Evolutionary conservation across 2,329 filamentous ascomycete species (phyloP).

Genomic region (Fusarium duplospermum): DNA sequence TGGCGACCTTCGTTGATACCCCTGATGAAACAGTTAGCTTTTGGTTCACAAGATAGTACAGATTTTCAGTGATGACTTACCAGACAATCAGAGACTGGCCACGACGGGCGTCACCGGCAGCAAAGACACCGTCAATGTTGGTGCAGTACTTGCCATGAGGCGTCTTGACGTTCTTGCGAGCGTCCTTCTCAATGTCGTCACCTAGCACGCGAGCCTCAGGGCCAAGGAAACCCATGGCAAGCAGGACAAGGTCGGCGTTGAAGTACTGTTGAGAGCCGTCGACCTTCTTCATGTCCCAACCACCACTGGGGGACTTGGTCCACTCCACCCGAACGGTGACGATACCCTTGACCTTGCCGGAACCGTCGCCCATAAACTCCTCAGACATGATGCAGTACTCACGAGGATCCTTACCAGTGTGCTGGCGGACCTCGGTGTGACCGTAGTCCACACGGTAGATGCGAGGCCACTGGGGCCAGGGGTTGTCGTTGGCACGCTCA

Average conservation of each 20-base stretch:
- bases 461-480: constrained; percentile 98
- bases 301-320: constrained; percentile 88
- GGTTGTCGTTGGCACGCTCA: constrained; percentile 92
- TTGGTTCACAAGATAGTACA: background rate
- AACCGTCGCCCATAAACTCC: constrained; percentile 92
- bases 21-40: constrained; percentile 56
- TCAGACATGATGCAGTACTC: constrained; percentile 99
- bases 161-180: constrained; percentile 96
- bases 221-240: constrained; percentile 98
- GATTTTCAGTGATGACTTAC: constrained; percentile 63
- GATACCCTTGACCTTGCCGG: constrained; percentile 91
- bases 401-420: constrained; percentile 94
- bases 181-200: constrained; percentile 89
- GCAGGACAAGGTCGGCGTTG: constrained; percentile 91
- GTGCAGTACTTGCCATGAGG: constrained; percentile 87
- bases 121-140: constrained; percentile 89
- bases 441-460: constrained; percentile 99
- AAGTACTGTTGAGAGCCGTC: constrained; percentile 96
- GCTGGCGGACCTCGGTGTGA: constrained; percentile 93
- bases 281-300: constrained; percentile 99
- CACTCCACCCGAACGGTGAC: constrained; percentile 96
- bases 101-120: constrained; percentile 93
- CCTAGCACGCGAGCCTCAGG: constrained; percentile 90
- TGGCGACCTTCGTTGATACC: constrained; percentile 98
- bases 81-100: constrained; percentile 97